These are phyloP conservation scores for Neonothopanus nambi DNA, from an alignment of 1,284 basidiomycete species.

Conservation along the genomic window DNA sequence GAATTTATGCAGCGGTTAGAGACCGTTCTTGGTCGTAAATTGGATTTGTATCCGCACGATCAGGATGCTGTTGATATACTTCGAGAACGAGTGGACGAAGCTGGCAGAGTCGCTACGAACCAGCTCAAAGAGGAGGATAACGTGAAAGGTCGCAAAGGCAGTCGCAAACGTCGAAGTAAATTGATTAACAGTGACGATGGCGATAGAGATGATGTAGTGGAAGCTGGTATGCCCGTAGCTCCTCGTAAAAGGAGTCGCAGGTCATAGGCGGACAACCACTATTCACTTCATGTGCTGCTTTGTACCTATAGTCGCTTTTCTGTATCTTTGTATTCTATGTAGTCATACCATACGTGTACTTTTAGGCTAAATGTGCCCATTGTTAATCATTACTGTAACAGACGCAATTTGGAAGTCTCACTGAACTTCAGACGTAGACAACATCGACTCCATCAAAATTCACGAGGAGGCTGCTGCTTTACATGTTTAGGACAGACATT, in stretches of 20 bases:
- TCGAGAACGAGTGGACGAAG: slow-evolving; percentile 89
- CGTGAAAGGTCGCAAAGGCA: not conserved
- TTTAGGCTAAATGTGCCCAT: too few species aligned
- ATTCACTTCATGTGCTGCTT: too few species aligned
- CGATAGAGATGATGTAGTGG: slow-evolving; percentile 83
- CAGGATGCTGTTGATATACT: slow-evolving; percentile 89
- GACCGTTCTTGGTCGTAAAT: slow-evolving; percentile 88
- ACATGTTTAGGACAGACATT: too few species aligned
- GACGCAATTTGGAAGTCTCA: too few species aligned
- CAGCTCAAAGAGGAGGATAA: slow-evolving; percentile 72
- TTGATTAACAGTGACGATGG: slow-evolving; percentile 58
- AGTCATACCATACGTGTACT: slow-evolving; percentile 28
- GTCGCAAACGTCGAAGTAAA: slow-evolving; percentile 35
- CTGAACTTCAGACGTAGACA: too few species aligned
- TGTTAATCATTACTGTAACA: too few species aligned
- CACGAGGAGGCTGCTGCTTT: too few species aligned
- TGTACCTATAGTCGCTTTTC: too few species aligned
- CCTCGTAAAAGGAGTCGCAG: slow-evolving; percentile 61
- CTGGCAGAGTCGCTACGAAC: slow-evolving; percentile 77
- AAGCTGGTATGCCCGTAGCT: slow-evolving; percentile 74
- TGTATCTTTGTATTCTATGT: not conserved
- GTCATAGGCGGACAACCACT: not conserved
- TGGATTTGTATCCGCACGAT: slow-evolving; percentile 90
- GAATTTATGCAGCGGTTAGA: slow-evolving; percentile 50
- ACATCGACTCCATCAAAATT: too few species aligned